phyloP scores from a whole-genome alignment of 129 eudicot genomes.

The Ambrosia artemisiifolia region DNA sequence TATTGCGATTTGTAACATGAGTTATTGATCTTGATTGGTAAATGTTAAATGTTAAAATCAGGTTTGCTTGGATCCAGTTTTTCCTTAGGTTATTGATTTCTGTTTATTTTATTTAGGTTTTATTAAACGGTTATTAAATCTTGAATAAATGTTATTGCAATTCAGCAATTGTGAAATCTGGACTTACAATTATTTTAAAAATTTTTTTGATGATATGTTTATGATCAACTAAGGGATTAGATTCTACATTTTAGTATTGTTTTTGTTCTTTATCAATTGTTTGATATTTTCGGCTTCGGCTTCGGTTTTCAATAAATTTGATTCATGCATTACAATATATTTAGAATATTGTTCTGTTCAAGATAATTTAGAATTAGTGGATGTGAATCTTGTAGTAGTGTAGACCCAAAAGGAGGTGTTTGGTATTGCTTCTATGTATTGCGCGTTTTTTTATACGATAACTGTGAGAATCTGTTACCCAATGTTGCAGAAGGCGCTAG shows the following conservation, averaged over 20 bases:
- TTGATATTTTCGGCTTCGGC: neutral
- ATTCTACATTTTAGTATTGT: conserved; percentile 1
- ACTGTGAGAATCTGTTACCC: no score
- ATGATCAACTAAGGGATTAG: neutral
- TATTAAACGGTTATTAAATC: conserved; percentile 10
- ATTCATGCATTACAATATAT: neutral
- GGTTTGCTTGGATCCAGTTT: neutral
- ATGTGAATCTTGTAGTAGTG: neutral
- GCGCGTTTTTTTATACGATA: neutral
- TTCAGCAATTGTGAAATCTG: conserved; percentile 14
- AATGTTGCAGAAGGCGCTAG: no score
- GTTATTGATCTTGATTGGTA: conserved; percentile 15
- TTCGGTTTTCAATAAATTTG: neutral
- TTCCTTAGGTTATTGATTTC: neutral
- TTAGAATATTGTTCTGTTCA: neutral
- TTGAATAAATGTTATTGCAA: conserved; percentile 11
- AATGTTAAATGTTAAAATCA: neutral
- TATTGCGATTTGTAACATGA: conserved; percentile 15
- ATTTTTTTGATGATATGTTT: conserved; percentile 1
- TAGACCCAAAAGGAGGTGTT: no score
- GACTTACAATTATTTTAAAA: neutral
- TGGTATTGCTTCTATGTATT: neutral
- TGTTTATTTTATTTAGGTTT: conserved; percentile 3
- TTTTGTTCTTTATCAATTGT: conserved; percentile 5
- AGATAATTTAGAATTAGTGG: neutral